These are phyloP conservation scores for Mucor lusitanicus DNA, from an alignment of 371 early-diverging fungal genomes.

Conservation along the genomic window DNA sequence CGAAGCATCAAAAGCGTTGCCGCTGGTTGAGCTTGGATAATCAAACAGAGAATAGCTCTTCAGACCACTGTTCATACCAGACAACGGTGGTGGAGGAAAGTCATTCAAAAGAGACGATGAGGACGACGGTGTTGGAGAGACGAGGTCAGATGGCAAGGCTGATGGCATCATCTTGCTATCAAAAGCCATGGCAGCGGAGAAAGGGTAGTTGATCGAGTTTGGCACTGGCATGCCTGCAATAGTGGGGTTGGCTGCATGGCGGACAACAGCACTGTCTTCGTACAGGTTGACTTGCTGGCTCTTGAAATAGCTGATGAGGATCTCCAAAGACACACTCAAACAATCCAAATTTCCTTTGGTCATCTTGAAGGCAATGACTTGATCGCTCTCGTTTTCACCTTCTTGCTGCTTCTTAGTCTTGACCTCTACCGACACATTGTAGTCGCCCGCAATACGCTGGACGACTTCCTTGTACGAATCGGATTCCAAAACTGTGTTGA, in stretches of 20 bases:
- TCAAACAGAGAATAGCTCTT: slow-evolving; percentile 29
- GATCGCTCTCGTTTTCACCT: slow-evolving; percentile 6
- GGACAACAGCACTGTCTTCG: slow-evolving; percentile 20
- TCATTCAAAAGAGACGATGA: slow-evolving; percentile 20
- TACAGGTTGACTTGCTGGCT: slow-evolving; percentile 22
- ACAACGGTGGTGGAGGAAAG: slow-evolving; percentile 11
- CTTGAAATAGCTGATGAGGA: slow-evolving; percentile 19
- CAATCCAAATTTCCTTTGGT: slow-evolving; percentile 22
- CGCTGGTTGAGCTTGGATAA: slow-evolving; percentile 16
- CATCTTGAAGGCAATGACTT: slow-evolving; percentile 14
- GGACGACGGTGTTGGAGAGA: slow-evolving; percentile 20
- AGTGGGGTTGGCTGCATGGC: slow-evolving; percentile 2
- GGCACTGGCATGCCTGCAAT: background rate
- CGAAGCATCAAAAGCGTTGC: slow-evolving; percentile 32
- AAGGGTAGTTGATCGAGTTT: background rate
- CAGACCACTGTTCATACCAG: slow-evolving; percentile 8
- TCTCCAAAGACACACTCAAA: slow-evolving; percentile 17
- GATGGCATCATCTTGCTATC: slow-evolving; percentile 14
- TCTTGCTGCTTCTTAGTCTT: background rate
- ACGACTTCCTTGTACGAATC: slow-evolving; percentile 17
- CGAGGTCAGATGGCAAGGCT: slow-evolving; percentile 16
- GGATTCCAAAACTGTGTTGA: slow-evolving; percentile 12
- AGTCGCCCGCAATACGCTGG: slow-evolving; percentile 7
- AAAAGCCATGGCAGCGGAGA: slow-evolving; percentile 3
- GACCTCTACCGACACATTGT: slow-evolving; percentile 4